phyloP scores from a whole-genome alignment of 2,329 filamentous ascomycete genomes.

The Cryphonectria radicalis region DNA sequence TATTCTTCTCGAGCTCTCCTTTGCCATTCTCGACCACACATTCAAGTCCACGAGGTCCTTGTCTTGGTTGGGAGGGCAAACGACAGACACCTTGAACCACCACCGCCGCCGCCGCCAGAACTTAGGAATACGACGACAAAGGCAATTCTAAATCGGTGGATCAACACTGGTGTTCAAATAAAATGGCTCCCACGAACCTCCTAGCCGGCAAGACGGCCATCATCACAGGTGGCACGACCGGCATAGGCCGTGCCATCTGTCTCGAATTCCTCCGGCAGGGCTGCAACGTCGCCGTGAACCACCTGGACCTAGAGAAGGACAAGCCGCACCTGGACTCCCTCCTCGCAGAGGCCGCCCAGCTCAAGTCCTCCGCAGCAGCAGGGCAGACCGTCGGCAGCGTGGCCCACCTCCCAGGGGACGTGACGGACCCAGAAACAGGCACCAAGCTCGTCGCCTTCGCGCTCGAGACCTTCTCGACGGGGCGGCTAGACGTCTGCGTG shows the following conservation, averaged over 20 bases:
- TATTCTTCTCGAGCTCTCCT: not conserved
- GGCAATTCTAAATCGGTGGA: too few relatives aligned
- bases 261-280: slow-evolving; percentile 79
- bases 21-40: not conserved
- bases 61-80: not conserved
- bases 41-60: not conserved
- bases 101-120: not conserved
- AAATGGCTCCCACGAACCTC: slow-evolving; percentile 56
- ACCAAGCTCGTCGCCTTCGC: slow-evolving; percentile 67
- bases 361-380: slow-evolving; percentile 39
- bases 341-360: slow-evolving; percentile 53
- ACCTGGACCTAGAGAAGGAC: slow-evolving; percentile 66
- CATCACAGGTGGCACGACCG: slow-evolving; percentile 85
- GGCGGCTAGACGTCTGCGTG: slow-evolving; percentile 75
- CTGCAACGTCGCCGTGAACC: slow-evolving; percentile 79
- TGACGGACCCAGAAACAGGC: slow-evolving; percentile 75
- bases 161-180: not conserved
- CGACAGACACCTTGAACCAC: not conserved
- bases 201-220: slow-evolving; percentile 78
- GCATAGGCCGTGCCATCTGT: slow-evolving; percentile 84
- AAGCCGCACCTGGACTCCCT: slow-evolving; percentile 56
- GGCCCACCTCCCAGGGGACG: slow-evolving; percentile 75
- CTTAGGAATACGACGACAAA: not conserved
- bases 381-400: slow-evolving; percentile 59
- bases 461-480: slow-evolving; percentile 60